These are phyloP conservation scores for Trametopsis cervina DNA, from an alignment of 768 basidiomycete genomes.

Conservation along the genomic window DNA sequence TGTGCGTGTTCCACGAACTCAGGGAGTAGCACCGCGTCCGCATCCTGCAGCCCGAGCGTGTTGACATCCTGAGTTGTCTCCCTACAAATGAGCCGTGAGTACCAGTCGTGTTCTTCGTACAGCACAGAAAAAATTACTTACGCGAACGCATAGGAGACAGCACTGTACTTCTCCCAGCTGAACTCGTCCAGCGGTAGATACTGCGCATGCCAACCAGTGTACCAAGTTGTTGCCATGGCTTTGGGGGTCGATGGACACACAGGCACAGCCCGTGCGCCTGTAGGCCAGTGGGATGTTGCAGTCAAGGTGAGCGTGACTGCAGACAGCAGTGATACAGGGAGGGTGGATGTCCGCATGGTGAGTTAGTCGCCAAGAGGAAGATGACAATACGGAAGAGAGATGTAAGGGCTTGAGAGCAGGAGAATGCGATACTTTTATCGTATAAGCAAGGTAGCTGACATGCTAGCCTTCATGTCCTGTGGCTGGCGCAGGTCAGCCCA, in stretches of 20 bases:
- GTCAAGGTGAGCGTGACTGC: neutral
- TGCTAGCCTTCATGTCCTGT: neutral
- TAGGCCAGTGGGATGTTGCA: neutral
- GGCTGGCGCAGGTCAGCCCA: neutral
- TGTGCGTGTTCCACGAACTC: constrained; percentile 47
- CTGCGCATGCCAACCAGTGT: constrained; percentile 54
- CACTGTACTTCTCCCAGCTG: constrained; percentile 62
- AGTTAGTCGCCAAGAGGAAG: too few relatives aligned
- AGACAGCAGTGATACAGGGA: neutral
- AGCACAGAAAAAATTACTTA: constrained; percentile 20
- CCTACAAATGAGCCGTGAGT: constrained; percentile 16
- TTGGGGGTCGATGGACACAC: constrained; percentile 4
- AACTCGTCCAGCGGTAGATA: constrained; percentile 47
- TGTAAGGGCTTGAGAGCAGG: neutral
- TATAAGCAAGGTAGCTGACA: neutral
- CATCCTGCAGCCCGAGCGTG: constrained; percentile 28
- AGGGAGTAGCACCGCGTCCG: constrained; percentile 44
- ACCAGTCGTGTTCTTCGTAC: neutral
- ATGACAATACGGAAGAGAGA: neutral
- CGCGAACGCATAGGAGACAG: constrained; percentile 67
- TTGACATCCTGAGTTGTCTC: constrained; percentile 27
- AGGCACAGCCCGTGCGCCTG: neutral
- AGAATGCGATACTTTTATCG: too few relatives aligned
- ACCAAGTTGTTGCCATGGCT: constrained; percentile 51
- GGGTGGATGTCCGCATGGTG: neutral